Evolutionary conservation across 768 basidiomycete genomes (phyloP).

Genomic region (Chalciporus piperatus): DNA sequence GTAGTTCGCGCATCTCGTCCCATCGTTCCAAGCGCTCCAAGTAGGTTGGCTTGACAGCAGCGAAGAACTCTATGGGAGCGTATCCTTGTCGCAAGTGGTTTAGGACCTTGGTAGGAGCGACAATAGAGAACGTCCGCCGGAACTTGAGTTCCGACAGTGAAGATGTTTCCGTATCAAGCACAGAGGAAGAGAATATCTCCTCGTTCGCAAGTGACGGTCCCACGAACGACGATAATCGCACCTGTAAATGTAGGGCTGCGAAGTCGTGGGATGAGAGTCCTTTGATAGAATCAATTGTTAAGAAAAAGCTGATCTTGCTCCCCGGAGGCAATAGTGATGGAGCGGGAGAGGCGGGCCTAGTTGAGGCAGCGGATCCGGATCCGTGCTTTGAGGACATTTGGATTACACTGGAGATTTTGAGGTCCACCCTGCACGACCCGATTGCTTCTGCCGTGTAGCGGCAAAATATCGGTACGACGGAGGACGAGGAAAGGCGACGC

Average conservation of each 20-base stretch:
- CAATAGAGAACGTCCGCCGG: conserved; percentile 76
- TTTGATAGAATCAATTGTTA: conserved; percentile 84
- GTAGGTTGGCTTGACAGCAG: conserved; percentile 75
- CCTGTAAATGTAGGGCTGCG: conserved; percentile 79
- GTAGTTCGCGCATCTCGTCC: conserved; percentile 89
- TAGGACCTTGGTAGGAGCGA: conserved; percentile 69
- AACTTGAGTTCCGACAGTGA: conserved; percentile 81
- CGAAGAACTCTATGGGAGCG: conserved; percentile 90
- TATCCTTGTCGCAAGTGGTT: conserved; percentile 72
- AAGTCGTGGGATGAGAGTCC: conserved; percentile 92
- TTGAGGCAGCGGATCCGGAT: conserved; percentile 61
- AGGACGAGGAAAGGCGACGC: conserved; percentile 68
- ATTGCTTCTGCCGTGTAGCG: conserved; percentile 94
- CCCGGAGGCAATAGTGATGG: conserved; percentile 67
- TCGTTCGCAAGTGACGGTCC: conserved; percentile 68
- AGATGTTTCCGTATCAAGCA: conserved; percentile 68
- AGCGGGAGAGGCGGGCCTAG: conserved; percentile 72
- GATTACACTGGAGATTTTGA: conserved; percentile 75
- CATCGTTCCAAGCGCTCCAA: conserved; percentile 87
- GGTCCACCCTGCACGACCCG: conserved; percentile 85
- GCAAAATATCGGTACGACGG: conserved; percentile 87
- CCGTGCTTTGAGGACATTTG: conserved; percentile 54
- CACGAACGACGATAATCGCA: conserved; percentile 83
- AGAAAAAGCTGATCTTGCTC: conserved; percentile 78
- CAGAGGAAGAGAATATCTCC: conserved; percentile 76